Base-by-base conservation (phyloP, 176 grass and related monocot species). In the Rhynchospora breviuscula region DNA sequence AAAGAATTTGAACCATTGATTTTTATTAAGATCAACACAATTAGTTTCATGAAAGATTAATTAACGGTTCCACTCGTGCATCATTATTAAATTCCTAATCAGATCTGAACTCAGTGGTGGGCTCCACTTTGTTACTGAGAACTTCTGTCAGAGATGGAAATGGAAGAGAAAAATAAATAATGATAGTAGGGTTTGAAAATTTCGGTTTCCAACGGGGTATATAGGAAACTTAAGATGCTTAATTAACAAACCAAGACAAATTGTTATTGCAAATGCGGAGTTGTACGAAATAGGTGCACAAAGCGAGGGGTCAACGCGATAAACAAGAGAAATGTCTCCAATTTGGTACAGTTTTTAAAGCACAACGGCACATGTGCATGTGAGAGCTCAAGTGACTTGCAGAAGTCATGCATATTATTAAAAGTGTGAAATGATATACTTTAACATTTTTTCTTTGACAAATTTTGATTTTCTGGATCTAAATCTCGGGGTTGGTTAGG, bases 321-420 rank as follows among this genome's bases (percentile, higher is more conserved):
- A 62, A 66, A 81, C 80, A 63, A 65, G 83, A 64, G 66, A 47
- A 72, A 60, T 80, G 87, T 65, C 59, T 83, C 59, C 58, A 72
- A 57, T 64, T 80, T 62, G 25, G 78, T 62, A 80, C 58, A 22
- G 56, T 62, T 81, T 81, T 81, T 13, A 12, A 81, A 48, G 35
- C 79, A 82, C 80, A 62, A 44, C 13, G 57, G 58, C 79, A 82
- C 80, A 82, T 82, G 57, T 66, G 19, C 61, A 82, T 82, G 80
- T 82, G 80, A 67, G 46, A 26, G 1, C 25, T 29, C 59, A 8
- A 15, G 35, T 35, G 59, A 82, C 45, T 65, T 82, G 21, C 13
- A 54, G 22, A 33, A 29, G 48, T 76, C 47, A 82, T 82, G 4
- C 79, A 66, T 43, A 40, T 59, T 60, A 23, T 26, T 33, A 2